Conservation (phyloP, 176 grass and related monocot genomes). For the Cenchrus americanus region DNA sequence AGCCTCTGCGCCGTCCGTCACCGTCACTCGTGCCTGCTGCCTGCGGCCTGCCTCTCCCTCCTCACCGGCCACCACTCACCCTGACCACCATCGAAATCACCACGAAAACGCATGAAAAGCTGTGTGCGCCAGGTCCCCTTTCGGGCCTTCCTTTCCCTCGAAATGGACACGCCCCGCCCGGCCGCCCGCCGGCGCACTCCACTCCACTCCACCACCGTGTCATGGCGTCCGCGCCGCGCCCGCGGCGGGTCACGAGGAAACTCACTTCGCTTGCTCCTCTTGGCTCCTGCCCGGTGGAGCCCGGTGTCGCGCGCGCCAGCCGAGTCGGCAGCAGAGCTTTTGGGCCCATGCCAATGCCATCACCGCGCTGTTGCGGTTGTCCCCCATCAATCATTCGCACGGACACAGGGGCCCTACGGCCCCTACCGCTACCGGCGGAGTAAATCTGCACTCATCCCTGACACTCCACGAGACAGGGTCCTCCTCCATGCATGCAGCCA, state of each 20-base stretch:
- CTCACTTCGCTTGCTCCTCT: not conserved
- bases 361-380: not conserved
- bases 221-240: not conserved
- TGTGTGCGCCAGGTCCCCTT: not conserved
- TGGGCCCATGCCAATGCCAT: not conserved
- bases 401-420: not conserved
- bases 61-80: not conserved
- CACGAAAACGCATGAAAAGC: conserved; percentile 29
- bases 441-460: not conserved
- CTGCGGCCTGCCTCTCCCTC: no score
- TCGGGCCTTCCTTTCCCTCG: not conserved
- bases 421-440: not conserved
- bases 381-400: conserved; percentile 35
- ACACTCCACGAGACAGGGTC: conserved; percentile 13
- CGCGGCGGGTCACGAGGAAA: conserved; percentile 26
- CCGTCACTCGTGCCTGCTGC: not conserved
- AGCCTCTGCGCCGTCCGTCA: not conserved
- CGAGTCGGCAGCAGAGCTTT: conserved; percentile 3
- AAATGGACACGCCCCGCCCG: not conserved
- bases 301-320: not conserved
- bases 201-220: no score
- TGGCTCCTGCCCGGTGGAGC: not conserved
- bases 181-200: no score
- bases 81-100: conserved; percentile 29
- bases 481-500: not conserved